These are phyloP conservation scores for Didymella segeticola DNA, from an alignment of 2,329 filamentous ascomycete species.

Conservation along the genomic window DNA sequence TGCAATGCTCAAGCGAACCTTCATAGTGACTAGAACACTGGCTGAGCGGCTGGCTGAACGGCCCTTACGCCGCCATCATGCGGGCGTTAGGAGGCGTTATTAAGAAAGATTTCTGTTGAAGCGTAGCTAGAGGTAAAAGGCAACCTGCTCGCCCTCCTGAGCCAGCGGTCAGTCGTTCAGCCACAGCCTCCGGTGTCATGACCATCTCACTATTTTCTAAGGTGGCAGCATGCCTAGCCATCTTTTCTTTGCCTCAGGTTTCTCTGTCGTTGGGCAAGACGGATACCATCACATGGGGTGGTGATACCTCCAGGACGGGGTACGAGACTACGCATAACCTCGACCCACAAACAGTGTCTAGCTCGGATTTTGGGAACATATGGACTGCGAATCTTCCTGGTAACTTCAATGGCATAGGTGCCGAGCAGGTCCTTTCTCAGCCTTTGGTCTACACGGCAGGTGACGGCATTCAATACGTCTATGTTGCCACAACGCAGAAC, in stretches of 20 bases:
- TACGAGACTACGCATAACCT: conserved; percentile 69
- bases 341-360: conserved; percentile 65
- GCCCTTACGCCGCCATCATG: background rate
- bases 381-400: conserved; percentile 62
- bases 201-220: conserved; percentile 1
- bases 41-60: background rate
- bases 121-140: conserved; percentile 1
- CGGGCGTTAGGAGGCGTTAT: background rate
- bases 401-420: conserved; percentile 54
- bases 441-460: conserved; percentile 61
- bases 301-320: conserved; percentile 61
- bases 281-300: conserved; percentile 67
- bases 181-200: background rate
- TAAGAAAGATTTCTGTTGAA: background rate
- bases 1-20: background rate
- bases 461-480: conserved; percentile 60
- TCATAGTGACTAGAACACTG: background rate
- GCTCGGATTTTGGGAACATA: conserved; percentile 62
- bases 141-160: background rate
- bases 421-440: conserved; percentile 62
- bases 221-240: conserved; percentile 3
- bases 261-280: conserved; percentile 40
- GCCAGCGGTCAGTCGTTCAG: background rate
- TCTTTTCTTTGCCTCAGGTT: conserved; percentile 2
- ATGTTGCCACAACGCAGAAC: conserved; percentile 64